phyloP scores from a whole-genome alignment of 257 asterid genomes.

The Fraxinus pennsylvanica region DNA sequence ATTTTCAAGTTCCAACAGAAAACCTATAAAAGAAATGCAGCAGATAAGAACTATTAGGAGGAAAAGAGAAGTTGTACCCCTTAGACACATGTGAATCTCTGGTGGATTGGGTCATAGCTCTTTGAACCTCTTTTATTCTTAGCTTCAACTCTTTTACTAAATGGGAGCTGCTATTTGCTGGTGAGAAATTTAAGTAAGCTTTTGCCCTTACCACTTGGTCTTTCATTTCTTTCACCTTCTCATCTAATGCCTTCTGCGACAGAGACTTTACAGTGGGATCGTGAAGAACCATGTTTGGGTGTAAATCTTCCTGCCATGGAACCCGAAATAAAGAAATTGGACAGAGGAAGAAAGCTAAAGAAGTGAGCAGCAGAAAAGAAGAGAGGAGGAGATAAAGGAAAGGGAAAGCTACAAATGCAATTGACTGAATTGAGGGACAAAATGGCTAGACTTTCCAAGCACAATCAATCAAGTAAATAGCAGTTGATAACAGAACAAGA shows the following conservation, averaged over 20 bases:
- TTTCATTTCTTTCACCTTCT: conserved; percentile 77
- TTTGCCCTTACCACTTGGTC: conserved; percentile 87
- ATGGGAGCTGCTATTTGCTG: conserved; percentile 73
- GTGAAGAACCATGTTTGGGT: conserved; percentile 30
- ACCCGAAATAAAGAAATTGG: conserved; percentile 24
- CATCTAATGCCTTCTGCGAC: conserved; percentile 44
- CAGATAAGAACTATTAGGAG: conserved; percentile 10
- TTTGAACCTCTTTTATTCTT: conserved; percentile 82
- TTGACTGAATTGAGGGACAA: conserved; percentile 3
- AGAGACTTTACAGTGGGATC: conserved; percentile 35
- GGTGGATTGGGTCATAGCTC: conserved; percentile 56
- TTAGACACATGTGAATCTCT: conserved; percentile 64
- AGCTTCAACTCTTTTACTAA: conserved; percentile 77
- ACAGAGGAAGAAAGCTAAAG: conserved; percentile 3
- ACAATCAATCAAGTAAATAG: conserved; percentile 11
- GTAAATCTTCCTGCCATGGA: conserved; percentile 50
- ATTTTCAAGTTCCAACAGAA: neutral
- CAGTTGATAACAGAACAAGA: conserved; percentile 14
- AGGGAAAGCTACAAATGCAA: neutral
- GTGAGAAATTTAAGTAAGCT: conserved; percentile 61
- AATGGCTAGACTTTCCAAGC: conserved; percentile 5
- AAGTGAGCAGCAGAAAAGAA: neutral
- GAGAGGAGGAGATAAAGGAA: conserved; percentile 1
- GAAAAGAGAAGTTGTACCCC: conserved; percentile 45
- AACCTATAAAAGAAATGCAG: neutral